phyloP scores from a whole-genome alignment of 1,284 basidiomycete genomes.

The Rhodotorula sp. region DNA sequence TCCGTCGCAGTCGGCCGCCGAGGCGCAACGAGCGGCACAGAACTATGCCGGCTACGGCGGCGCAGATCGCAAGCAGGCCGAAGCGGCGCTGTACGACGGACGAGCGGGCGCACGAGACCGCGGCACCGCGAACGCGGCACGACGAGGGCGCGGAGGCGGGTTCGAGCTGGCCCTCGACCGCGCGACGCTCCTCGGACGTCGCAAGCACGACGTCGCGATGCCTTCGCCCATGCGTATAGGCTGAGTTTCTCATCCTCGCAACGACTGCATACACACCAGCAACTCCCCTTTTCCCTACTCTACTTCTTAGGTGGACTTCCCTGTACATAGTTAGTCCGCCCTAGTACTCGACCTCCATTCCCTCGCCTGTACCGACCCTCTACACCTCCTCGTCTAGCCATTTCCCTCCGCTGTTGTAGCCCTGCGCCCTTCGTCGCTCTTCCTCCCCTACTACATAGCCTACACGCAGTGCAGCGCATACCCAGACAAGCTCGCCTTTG shows the following conservation, averaged over 20 bases:
- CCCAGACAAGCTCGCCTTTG: not conserved
- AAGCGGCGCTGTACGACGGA: slow-evolving; percentile 60
- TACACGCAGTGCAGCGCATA: too few species aligned
- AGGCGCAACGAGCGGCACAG: slow-evolving; percentile 43
- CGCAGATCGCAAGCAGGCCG: slow-evolving; percentile 51
- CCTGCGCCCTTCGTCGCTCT: not conserved
- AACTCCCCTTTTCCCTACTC: too few species aligned
- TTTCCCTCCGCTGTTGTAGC: not conserved
- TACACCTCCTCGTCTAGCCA: not conserved
- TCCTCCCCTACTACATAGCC: not conserved
- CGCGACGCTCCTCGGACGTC: slow-evolving; percentile 72
- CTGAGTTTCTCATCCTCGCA: too few species aligned
- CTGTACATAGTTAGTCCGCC: not conserved
- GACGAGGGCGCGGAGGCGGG: slow-evolving; percentile 47
- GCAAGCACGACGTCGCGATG: slow-evolving; percentile 42
- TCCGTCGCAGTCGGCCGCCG: slow-evolving; percentile 38
- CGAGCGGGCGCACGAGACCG: slow-evolving; percentile 72
- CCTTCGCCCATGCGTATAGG: too few species aligned
- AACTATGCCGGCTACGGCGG: slow-evolving; percentile 45
- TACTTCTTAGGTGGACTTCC: not conserved
- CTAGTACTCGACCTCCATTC: too few species aligned
- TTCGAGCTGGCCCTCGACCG: slow-evolving; percentile 82
- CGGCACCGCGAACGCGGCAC: slow-evolving; percentile 37
- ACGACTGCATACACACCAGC: too few species aligned
- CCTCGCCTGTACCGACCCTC: not conserved